Evolutionary conservation across 2,329 filamentous ascomycete species (phyloP), one percentile per base, ranked within the genome.

Genomic region (Xylaria sp.): DNA sequence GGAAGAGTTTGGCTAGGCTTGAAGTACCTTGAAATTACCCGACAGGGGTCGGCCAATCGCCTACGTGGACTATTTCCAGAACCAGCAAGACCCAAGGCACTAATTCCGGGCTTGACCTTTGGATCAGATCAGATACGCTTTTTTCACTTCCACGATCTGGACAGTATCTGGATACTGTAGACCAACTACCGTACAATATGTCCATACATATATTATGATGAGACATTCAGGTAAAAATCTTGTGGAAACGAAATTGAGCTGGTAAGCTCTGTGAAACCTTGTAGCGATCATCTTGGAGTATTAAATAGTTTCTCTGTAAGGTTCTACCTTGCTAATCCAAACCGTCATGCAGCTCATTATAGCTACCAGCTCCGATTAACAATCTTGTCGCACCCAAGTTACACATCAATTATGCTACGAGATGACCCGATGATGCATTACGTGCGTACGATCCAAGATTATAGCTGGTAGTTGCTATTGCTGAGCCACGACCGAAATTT

Each of bases 21-120:
- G 68, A 74, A 70, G 73, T 68, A 72, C 63, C 68, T 73, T 76
- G 71, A 77, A 74, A 77, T 77, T 76, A 69, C 66, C 42, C 59
- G 71, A 68, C 74, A 74, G 68, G 75, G 75, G 58, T 68, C 15
- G 33, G 17, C 74, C 67, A 72, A 76, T 74, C 59, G 68, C 58
- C 49, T 63, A 17, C 15, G 9, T 58, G 36, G 59, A 58, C 54
- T 61, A 40, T 58, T 71, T 70, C 59, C 63, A 63, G 61, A 62
- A 62, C 67, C 64, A 72, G 71, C 61, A 73, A 70, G 36, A 59
- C 63, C 20, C 56, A 36, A 36, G 48, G 38, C 40, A 48, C 46
- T 65, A 60, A 49, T 56, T 54, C 28, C 31, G 36, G 48, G 56
- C 63, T 63, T 36, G 33, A 28, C 31, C 33, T 36, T 53, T 23